Conservation (phyloP, 345 rosid species). For the Heritiera littoralis region DNA sequence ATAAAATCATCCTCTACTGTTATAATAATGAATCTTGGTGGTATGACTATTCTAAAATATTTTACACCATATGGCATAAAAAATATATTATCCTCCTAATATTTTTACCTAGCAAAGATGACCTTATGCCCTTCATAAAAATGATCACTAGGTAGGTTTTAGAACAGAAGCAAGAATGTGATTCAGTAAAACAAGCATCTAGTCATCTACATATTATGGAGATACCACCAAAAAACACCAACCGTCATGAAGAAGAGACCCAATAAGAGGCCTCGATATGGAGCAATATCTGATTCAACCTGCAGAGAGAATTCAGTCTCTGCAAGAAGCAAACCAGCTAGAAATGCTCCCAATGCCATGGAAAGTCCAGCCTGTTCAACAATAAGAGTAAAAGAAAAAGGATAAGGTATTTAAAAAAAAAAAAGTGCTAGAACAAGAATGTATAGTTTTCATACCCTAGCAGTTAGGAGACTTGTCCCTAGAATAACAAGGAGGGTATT, state of each 20-base stretch:
- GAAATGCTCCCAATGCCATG: constrained; percentile 98
- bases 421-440: constrained; percentile 23
- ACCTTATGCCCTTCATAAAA: constrained; percentile 3
- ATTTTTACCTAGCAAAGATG: background rate
- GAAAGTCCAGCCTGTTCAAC: constrained; percentile 94
- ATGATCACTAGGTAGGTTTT: background rate
- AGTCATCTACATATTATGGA: background rate
- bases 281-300: constrained; percentile 99
- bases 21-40: background rate
- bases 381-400: constrained; percentile 20
- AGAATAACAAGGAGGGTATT: constrained; percentile 93
- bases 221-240: constrained; percentile 29
- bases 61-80: background rate
- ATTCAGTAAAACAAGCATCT: background rate
- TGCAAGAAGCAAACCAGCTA: constrained; percentile 98
- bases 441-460: constrained; percentile 66
- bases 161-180: constrained; percentile 7
- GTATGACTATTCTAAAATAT: background rate
- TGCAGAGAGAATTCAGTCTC: constrained; percentile 99
- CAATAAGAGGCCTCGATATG: constrained; percentile 93
- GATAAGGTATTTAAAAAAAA: constrained; percentile 15
- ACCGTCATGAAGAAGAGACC: constrained; percentile 99
- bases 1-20: background rate
- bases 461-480: constrained; percentile 98
- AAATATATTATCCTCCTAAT: background rate